Evolutionary conservation across 768 basidiomycete species (phyloP).

Genomic region (Pluteus cervinus): DNA sequence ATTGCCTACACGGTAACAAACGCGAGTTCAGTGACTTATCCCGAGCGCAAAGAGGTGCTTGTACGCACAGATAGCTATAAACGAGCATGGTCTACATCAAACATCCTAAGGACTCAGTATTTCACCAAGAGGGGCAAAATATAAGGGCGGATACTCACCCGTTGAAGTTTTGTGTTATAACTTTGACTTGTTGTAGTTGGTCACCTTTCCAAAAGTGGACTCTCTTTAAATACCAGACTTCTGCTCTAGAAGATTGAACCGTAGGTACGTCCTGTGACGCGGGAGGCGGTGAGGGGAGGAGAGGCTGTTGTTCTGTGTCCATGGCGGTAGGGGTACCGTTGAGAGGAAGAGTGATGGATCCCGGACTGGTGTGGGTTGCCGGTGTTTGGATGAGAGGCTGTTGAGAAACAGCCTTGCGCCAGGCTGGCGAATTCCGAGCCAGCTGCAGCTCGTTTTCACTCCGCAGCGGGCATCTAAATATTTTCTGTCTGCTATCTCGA

Average conservation of each 20-base stretch:
- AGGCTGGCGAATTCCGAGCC: too few relatives aligned
- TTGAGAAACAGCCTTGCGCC: too few relatives aligned
- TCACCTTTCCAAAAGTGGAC: slow-evolving; percentile 42
- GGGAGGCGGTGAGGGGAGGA: too few relatives aligned
- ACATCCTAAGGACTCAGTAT: slow-evolving; percentile 5
- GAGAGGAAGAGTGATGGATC: too few relatives aligned
- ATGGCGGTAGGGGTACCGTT: too few relatives aligned
- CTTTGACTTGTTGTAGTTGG: slow-evolving; percentile 35
- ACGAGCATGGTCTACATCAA: slow-evolving; percentile 70
- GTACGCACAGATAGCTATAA: slow-evolving; percentile 78
- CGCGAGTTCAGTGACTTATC: background rate
- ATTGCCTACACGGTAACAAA: slow-evolving; percentile 50
- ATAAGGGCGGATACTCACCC: slow-evolving; percentile 43
- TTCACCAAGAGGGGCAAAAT: slow-evolving; percentile 2
- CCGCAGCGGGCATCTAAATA: too few relatives aligned
- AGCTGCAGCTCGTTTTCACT: too few relatives aligned
- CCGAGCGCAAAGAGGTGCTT: background rate
- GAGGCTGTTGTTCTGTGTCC: too few relatives aligned
- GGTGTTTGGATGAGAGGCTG: too few relatives aligned
- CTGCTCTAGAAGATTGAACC: slow-evolving; percentile 38
- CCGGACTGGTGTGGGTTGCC: too few relatives aligned
- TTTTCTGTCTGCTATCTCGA: too few relatives aligned
- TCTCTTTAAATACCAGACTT: slow-evolving; percentile 76
- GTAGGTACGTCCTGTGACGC: slow-evolving; percentile 19
- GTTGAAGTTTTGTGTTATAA: slow-evolving; percentile 81